These are phyloP conservation scores for Candida patagonica DNA, from an alignment of 805 yeast species.

Conservation along the genomic window DNA sequence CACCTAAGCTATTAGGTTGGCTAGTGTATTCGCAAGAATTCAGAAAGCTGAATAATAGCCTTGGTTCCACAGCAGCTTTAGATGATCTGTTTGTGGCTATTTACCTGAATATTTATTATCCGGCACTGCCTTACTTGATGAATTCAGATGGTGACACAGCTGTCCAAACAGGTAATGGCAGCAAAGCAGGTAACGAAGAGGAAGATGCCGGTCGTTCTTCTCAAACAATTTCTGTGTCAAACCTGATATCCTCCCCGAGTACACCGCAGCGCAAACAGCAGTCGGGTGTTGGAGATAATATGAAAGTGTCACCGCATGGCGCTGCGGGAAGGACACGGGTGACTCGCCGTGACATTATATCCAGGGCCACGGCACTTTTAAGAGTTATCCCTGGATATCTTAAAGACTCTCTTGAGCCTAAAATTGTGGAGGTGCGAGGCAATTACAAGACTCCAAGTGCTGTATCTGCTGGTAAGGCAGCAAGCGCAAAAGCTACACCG, in stretches of 20 bases:
- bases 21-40: constrained; percentile 36
- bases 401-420: background rate
- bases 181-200: constrained; percentile 2
- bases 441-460: no score
- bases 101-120: constrained; percentile 40
- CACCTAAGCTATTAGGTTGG: constrained; percentile 8
- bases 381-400: constrained; percentile 2
- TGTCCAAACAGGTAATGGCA: background rate
- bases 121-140: constrained; percentile 1
- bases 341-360: constrained; percentile 41
- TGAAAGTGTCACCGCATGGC: background rate
- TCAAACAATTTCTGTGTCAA: background rate
- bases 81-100: constrained; percentile 65
- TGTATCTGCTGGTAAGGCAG: no score
- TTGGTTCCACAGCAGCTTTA: constrained; percentile 62
- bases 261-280: background rate
- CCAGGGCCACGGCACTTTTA: constrained; percentile 25
- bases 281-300: background rate
- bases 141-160: background rate
- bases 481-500: no score
- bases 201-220: background rate
- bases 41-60: constrained; percentile 67
- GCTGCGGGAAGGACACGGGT: constrained; percentile 26
- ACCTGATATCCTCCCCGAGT: background rate
- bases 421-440: background rate